Percentiles rank a stretch among this genome's conserved stretches.
Conservation (phyloP, 2,329 filamentous ascomycete genomes). For the Beauveria australis region DNA sequence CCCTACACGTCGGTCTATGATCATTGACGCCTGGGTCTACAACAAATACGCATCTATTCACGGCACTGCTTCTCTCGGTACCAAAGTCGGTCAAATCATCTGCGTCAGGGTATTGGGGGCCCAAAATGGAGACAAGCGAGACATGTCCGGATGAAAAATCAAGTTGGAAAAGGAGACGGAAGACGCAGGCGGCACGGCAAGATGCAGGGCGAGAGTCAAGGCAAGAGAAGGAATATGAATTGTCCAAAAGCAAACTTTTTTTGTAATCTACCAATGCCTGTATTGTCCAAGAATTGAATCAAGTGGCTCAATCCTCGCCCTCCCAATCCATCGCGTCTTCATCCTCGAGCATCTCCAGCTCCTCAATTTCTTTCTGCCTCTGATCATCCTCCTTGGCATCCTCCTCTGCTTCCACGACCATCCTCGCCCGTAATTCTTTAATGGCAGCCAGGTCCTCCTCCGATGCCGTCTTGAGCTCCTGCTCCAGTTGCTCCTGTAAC, state of each 20-base stretch:
- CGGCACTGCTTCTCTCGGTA: constrained; percentile 22
- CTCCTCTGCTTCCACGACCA: background rate
- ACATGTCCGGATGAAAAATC: constrained; percentile 15
- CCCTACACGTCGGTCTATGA: too few relatives aligned
- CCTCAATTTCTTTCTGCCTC: background rate
- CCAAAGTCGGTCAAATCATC: constrained; percentile 19
- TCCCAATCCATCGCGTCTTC: background rate
- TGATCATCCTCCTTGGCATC: background rate
- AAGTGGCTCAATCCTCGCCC: background rate
- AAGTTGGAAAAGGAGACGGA: background rate
- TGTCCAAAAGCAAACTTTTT: too few relatives aligned
- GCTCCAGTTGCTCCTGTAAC: background rate
- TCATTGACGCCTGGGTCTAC: constrained; percentile 31
- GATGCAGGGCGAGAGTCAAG: background rate
- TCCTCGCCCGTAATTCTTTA: background rate
- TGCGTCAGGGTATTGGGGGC: constrained; percentile 25
- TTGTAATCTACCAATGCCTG: background rate
- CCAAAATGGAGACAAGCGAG: constrained; percentile 26
- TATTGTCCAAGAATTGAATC: background rate
- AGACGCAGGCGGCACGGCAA: background rate
- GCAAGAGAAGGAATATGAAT: too few relatives aligned
- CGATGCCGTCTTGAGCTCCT: background rate
- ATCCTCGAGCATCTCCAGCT: background rate
- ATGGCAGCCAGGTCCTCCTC: background rate
- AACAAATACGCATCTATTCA: constrained; percentile 29